Evolutionary conservation across 345 rosid species (phyloP).

Genomic region (Salix udensis): DNA sequence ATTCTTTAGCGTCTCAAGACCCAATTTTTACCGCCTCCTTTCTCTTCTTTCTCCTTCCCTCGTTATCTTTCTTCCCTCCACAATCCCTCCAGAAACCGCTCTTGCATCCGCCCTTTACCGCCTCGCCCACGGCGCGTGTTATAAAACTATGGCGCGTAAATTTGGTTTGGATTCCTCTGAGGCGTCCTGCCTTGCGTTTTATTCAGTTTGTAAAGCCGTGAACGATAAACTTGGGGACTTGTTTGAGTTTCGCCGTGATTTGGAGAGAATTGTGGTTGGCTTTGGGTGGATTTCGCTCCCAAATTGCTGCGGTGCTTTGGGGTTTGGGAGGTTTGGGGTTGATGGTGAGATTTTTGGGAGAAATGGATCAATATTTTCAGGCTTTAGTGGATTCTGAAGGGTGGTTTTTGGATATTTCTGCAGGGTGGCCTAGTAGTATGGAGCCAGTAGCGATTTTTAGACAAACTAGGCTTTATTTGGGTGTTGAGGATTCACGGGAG

Average conservation of each 20-base stretch:
- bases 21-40: conserved; percentile 47
- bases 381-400: conserved; percentile 71
- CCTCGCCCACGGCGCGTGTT: conserved; percentile 66
- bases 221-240: conserved; percentile 41
- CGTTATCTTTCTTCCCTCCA: conserved; percentile 32
- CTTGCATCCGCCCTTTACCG: conserved; percentile 66
- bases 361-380: conserved; percentile 57
- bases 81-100: conserved; percentile 39
- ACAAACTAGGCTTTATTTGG: conserved; percentile 44
- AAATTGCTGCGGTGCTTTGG: conserved; percentile 73
- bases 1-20: conserved; percentile 55
- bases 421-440: conserved; percentile 70
- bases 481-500: conserved; percentile 41
- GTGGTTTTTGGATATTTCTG: conserved; percentile 67
- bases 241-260: conserved; percentile 34
- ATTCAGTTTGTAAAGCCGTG: conserved; percentile 51
- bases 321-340: conserved; percentile 50
- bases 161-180: conserved; percentile 49
- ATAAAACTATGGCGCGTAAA: conserved; percentile 35
- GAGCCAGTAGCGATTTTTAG: conserved; percentile 43
- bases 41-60: conserved; percentile 39
- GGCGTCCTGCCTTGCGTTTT: conserved; percentile 59
- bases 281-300: conserved; percentile 55
- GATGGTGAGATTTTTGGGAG: conserved; percentile 45
- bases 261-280: conserved; percentile 44